These are phyloP conservation scores for Wickerhamiella galacta DNA, from an alignment of 805 yeast genomes.

Conservation along the genomic window DNA sequence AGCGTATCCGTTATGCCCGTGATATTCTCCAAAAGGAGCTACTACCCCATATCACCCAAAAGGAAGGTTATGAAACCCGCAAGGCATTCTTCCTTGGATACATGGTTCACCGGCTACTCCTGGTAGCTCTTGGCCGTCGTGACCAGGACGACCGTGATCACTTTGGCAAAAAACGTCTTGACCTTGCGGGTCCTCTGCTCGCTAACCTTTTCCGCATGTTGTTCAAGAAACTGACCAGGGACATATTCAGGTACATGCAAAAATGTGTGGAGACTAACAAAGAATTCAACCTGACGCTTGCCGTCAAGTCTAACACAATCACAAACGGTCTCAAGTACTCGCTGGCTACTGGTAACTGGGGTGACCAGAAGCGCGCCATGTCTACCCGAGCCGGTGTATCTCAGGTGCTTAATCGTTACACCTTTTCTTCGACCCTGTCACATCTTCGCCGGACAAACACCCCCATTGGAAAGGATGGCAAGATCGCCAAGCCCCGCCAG, in stretches of 20 bases:
- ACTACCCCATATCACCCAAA: constrained; percentile 92
- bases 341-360: constrained; percentile 99
- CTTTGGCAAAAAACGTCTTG: constrained; percentile 95
- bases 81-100: constrained; percentile 96
- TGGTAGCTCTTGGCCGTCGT: constrained; percentile 92
- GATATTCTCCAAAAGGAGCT: constrained; percentile 93
- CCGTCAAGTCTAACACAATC: constrained; percentile 91
- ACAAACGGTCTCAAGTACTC: constrained; percentile 96
- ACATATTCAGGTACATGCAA: constrained; percentile 95
- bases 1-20: constrained; percentile 94
- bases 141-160: constrained; percentile 99
- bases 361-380: constrained; percentile 99
- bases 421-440: constrained; percentile 95
- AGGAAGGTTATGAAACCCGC: constrained; percentile 91
- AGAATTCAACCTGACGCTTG: constrained; percentile 89
- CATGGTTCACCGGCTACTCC: constrained; percentile 86
- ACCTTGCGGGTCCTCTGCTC: constrained; percentile 93
- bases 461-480: constrained; percentile 98
- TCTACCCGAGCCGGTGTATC: constrained; percentile 98
- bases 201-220: constrained; percentile 90
- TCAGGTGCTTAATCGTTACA: constrained; percentile 92
- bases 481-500: constrained; percentile 96
- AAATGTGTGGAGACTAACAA: constrained; percentile 96
- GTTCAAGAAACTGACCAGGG: constrained; percentile 88
- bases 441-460: constrained; percentile 98